Evolutionary conservation across 2,329 filamentous ascomycete genomes (phyloP), one percentile per base, ranked within the genome.

Genomic region (Colletotrichum somersetense): DNA sequence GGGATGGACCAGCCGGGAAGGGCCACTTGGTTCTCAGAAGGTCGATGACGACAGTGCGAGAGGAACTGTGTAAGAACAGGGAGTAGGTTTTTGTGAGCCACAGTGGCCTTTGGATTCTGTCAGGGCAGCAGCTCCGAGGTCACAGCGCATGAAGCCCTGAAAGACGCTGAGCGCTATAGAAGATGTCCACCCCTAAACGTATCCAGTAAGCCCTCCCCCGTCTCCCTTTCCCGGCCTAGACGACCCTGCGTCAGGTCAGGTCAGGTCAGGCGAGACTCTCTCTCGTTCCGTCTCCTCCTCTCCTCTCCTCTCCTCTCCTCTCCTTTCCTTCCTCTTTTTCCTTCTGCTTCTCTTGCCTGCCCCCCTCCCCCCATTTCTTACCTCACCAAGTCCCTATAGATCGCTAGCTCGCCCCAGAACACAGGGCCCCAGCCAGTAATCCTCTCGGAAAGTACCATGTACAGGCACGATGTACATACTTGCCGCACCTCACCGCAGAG

Each of bases 391-490:
- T 56, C 40, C 48, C 48, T 61, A 55, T 33, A 63, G 65, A 42
- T 68, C 23, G 58, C 61, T 71, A 71, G 69, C 65, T 63, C 46
- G 69, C 57, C 69, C 65, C 69, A 71, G 65, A 53, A 44, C 53
- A 66, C 65, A 68, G 57, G 68, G 52, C 68, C 44, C 33, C 62
- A 58, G 58, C 65, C 62, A 66, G 62, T 53, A 66, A 66, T 70
- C 57, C 53, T 35, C 53, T 61, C 55, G 67, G 18, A 58, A 63
- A 59, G 56, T 50, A 64, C 35, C 11, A 38, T 2, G 8, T 35
- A 35, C 35, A 8, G 10, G 7, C 10, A 35, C 35, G 6, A 35
- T 8, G 35, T 35, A 61, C 44, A 30, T 53, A 18, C 58, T 55
- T 63, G 53, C 65, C 65, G 38, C 58, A 63, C 44, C 48, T 72